Evolutionary conservation across 2,329 filamentous ascomycete genomes (phyloP), one percentile per base, ranked within the genome.

Genomic region (Apiospora arundinis): DNA sequence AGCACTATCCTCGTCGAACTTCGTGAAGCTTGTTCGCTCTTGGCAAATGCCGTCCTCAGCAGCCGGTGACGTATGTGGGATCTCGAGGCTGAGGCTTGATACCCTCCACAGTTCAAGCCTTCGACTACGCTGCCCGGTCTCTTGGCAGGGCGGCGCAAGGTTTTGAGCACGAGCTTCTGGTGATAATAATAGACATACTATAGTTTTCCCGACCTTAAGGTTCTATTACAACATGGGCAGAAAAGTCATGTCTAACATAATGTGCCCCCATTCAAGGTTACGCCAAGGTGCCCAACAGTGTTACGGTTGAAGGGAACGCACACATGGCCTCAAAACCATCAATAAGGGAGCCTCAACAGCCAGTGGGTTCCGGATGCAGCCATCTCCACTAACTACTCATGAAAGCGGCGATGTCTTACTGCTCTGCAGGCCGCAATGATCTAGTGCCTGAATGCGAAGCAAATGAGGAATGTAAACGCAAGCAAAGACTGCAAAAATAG

Each of bases 1-100:
- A 63, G 56, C 56, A 23, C 32, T 40, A 40, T 63, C 32, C 56
- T 40, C 56, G 56, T n/a, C 32, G 56, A 63, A 28, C 56, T 37
- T 40, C 32, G 56, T 40, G 32, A 63, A 63, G 56, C 56, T 40
- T 40, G 18, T n/a, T 63, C 11, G 18, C 56, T 40, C 56, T 63
- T 63, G 56, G 56, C 56, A 40, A 63, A 16, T 40, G 18, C 18
- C 16, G 28, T 18, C 18, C 32, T 40, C 32, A 40, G 56, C n/a
- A 40, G 56, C 56, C 32, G 18, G 56, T 63, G 56, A 63, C 56
- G 56, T 63, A 63, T 63, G 56, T 63, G 56, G 21, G 32, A 63
- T 63, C 4, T 40, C 32, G 56, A 63, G 56, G 56, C 56, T 63
- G 56, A 63, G 32, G 40, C 32, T 56, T 56, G 11, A 56, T 56